Conservation (phyloP, 768 basidiomycete genomes). For the Austroboletus festivus region DNA sequence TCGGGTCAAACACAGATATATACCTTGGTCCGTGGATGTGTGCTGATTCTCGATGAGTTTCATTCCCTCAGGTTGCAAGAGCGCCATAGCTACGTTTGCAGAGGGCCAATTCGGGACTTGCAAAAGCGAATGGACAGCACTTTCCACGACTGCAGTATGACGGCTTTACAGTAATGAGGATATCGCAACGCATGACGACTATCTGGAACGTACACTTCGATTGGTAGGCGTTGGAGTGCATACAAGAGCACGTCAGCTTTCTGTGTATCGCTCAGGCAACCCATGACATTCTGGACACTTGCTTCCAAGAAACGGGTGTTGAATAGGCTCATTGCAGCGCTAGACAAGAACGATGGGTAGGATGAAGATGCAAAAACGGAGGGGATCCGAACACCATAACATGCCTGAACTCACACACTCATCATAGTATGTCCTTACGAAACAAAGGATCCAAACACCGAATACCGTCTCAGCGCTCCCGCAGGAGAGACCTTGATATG, state of each 20-base stretch:
- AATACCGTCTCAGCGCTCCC: too few relatives aligned
- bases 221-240: not conserved
- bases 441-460: too few relatives aligned
- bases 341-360: too few relatives aligned
- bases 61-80: constrained; percentile 63
- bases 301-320: not conserved
- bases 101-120: constrained; percentile 51
- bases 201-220: not conserved
- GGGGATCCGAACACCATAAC: too few relatives aligned
- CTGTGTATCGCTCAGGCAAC: not conserved
- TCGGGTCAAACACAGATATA: not conserved
- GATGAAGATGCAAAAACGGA: too few relatives aligned
- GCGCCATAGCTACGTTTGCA: constrained; percentile 54
- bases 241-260: not conserved
- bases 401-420: too few relatives aligned
- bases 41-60: constrained; percentile 56
- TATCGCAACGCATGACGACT: not conserved
- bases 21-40: constrained; percentile 66
- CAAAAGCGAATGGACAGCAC: constrained; percentile 58
- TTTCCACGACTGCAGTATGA: not conserved
- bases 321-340: not conserved
- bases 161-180: not conserved
- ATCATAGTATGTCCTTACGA: too few relatives aligned
- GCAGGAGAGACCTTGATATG: too few relatives aligned
- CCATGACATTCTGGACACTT: not conserved